phyloP scores from a whole-genome alignment of 1,284 basidiomycete genomes.

The Moesziomyces antarcticus region DNA sequence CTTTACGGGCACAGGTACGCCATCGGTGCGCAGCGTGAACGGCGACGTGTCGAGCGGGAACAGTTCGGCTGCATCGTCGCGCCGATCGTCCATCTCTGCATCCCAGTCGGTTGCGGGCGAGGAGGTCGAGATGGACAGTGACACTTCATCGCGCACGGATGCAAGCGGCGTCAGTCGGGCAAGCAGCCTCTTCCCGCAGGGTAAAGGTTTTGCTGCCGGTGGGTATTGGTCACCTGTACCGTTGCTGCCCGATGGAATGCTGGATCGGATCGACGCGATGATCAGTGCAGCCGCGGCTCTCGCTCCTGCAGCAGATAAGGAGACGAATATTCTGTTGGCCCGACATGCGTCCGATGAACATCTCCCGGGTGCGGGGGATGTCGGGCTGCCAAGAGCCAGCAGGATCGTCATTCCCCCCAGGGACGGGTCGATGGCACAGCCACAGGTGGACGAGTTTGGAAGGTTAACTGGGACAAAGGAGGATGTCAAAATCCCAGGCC shows the following conservation, averaged over 20 bases:
- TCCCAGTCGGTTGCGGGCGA: constrained; percentile 4
- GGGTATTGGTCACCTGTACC: constrained; percentile 58
- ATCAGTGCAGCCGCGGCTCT: constrained; percentile 26
- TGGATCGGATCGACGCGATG: constrained; percentile 45
- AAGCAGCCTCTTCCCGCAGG: constrained; percentile 53
- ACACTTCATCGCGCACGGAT: constrained; percentile 24
- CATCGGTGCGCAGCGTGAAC: constrained; percentile 44
- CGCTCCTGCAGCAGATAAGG: constrained; percentile 6
- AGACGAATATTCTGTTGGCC: constrained; percentile 25
- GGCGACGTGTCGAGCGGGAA: constrained; percentile 17
- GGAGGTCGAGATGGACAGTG: constrained; percentile 16
- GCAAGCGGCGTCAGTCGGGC: constrained; percentile 19
- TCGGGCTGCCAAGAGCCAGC: constrained; percentile 7
- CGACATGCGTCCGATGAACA: constrained; percentile 24
- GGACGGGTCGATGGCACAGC: constrained; percentile 22
- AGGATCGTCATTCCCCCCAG: constrained; percentile 36
- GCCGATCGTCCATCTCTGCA: constrained; percentile 22
- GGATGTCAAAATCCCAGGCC: constrained; percentile 30
- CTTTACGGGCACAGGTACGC: constrained; percentile 59
- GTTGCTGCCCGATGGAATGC: constrained; percentile 48
- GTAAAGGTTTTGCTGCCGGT: constrained; percentile 56
- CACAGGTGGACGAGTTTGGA: constrained; percentile 16
- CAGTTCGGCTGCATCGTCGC: constrained; percentile 15
- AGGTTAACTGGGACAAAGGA: constrained; percentile 8
- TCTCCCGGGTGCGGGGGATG: not conserved